Evolutionary conservation across 1,139 yeast species (phyloP).

Genomic region (Taphrina wiesneri): DNA sequence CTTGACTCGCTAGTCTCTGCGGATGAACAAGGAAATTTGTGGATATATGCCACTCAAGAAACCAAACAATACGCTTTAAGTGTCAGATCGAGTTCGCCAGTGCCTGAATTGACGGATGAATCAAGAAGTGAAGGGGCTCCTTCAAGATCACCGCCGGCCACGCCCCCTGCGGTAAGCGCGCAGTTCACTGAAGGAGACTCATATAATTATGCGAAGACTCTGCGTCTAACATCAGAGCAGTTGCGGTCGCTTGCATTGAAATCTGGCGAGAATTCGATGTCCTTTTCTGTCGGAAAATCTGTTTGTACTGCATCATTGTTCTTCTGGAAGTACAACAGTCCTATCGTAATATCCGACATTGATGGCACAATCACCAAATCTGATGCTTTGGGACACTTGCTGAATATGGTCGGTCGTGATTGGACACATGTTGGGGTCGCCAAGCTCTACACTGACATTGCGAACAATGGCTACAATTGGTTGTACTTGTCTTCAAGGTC

Average conservation of each 20-base stretch:
- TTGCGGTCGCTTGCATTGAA: slow-evolving; percentile 69
- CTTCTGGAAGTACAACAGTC: slow-evolving; percentile 81
- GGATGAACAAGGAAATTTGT: slow-evolving; percentile 71
- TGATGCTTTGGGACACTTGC: slow-evolving; percentile 94
- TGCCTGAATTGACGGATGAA: slow-evolving; percentile 26
- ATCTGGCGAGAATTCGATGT: slow-evolving; percentile 75
- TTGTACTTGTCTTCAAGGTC: slow-evolving; percentile 92
- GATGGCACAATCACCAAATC: slow-evolving; percentile 95
- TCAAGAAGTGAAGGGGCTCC: slow-evolving; percentile 13
- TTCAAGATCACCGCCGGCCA: slow-evolving; percentile 37
- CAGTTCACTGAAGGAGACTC: slow-evolving; percentile 33
- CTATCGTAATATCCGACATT: slow-evolving; percentile 93
- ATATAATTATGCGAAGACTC: slow-evolving; percentile 65
- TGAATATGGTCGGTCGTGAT: slow-evolving; percentile 91
- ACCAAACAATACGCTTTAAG: slow-evolving; percentile 40
- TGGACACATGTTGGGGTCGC: slow-evolving; percentile 99
- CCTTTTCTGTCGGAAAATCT: slow-evolving; percentile 82
- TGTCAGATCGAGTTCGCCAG: slow-evolving; percentile 26
- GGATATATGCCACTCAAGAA: slow-evolving; percentile 55
- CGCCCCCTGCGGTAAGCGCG: slow-evolving; percentile 38
- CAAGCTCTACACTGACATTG: slow-evolving; percentile 78
- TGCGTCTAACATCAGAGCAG: slow-evolving; percentile 89
- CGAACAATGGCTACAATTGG: slow-evolving; percentile 84
- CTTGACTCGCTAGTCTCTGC: slow-evolving; percentile 54
- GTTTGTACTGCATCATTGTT: slow-evolving; percentile 70